Evolutionary conservation across 2,329 filamentous ascomycete species (phyloP).

Genomic region (Septoria petroselini): DNA sequence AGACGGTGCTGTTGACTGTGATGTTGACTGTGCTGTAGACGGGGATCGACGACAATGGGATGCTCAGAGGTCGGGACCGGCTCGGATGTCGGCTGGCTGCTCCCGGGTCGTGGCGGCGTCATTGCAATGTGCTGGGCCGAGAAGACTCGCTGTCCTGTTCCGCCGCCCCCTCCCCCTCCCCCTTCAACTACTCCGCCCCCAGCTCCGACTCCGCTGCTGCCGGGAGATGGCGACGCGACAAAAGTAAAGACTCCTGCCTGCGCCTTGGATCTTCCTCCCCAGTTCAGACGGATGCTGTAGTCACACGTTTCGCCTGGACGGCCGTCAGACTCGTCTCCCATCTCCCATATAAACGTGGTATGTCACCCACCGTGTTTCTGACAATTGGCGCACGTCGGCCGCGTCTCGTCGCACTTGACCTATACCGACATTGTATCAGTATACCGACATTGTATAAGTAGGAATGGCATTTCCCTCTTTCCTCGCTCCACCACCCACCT

Average conservation of each 20-base stretch:
- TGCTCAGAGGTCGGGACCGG: conserved; percentile 21
- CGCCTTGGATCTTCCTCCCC: conserved; percentile 66
- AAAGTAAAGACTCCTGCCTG: conserved; percentile 34
- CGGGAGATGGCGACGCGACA: conserved; percentile 30
- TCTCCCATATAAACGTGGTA: conserved; percentile 41
- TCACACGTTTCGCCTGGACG: conserved; percentile 62
- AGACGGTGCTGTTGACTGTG: too few species aligned
- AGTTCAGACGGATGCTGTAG: conserved; percentile 77
- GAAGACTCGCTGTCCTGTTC: conserved; percentile 35
- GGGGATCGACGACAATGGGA: conserved; percentile 28
- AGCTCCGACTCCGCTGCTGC: too few species aligned
- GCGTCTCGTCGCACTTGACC: conserved; percentile 77
- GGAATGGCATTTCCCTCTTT: too few species aligned
- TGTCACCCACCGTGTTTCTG: conserved; percentile 64
- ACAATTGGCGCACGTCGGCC: conserved; percentile 70
- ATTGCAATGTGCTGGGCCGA: conserved; percentile 35
- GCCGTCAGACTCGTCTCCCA: conserved; percentile 40
- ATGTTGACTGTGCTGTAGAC: conserved; percentile 18
- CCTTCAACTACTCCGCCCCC: too few species aligned
- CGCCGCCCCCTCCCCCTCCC: too few species aligned
- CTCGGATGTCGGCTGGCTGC: conserved; percentile 25
- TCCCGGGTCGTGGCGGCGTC: conserved; percentile 24
- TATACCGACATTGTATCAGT: too few species aligned
- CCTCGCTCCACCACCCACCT: conserved; percentile 40
- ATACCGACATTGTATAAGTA: too few species aligned